Evolutionary conservation across 1,139 yeast genomes (phyloP), one percentile per base, ranked within the genome.

Genomic region (Zhuliangozyma parablackwelliae): DNA sequence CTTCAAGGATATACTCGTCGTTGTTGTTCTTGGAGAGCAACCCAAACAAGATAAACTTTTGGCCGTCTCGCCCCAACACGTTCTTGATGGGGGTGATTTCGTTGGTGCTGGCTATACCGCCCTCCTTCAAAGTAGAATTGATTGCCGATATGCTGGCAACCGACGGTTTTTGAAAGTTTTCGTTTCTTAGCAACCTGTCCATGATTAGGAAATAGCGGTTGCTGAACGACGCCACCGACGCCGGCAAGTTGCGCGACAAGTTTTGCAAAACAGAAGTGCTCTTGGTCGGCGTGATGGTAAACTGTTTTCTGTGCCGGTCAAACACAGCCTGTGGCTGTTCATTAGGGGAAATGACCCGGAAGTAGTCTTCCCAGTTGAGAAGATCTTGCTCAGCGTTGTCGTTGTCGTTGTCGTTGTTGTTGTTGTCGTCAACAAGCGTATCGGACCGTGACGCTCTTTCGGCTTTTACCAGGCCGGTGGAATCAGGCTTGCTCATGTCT

Each of bases 11-110:
- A 74, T 78, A 83, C 16, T 75, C 69, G 0, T 95, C 97, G 41
- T 74, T 77, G 6, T 76, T 63, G 38, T 82, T 81, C 41, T 71
- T 69, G 3, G 82, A 68, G 10, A 92, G 59, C 42, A 89, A 65
- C 0, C 98, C 99, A 52, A 90, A 79, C 2, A 94, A 56, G 24
- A 86, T 65, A 53, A 92, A 94, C 41, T 78, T 73, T 37, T 76
- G 69, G 5, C 92, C 92, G 49, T 84, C 86, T 40, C 96, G 67
- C 21, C 98, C 99, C 26, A 90, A 61, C 44, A 92, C 66, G 53
- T 89, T 90, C 51, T 89, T 89, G 40, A 92, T 80, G 30, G 79
- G 69, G 0, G 96, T 84, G 33, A 90, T 77, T 35, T 82, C 74
- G 49, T 79, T 70, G 29, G 63, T 61, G 39, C 41, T 59, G 36